These are phyloP conservation scores for Chenopodium berlandieri DNA, from an alignment of 148 eudicot genomes.

Conservation along the genomic window DNA sequence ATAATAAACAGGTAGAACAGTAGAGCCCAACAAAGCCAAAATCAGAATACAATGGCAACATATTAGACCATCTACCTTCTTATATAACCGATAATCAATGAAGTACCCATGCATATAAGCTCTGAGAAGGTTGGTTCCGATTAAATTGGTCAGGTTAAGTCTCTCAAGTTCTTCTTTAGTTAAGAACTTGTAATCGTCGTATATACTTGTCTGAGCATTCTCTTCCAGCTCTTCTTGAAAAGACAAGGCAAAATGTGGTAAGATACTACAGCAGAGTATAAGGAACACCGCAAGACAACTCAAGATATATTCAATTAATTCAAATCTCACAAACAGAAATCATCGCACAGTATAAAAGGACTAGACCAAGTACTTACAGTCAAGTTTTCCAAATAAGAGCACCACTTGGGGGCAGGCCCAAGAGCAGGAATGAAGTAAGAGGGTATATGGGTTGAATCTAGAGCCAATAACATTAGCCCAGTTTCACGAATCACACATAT, in stretches of 20 bases:
- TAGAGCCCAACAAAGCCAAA: background rate
- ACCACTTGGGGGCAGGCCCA: slow-evolving; percentile 99
- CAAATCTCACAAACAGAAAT: background rate
- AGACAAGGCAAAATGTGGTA: slow-evolving; percentile 10
- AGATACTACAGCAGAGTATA: background rate
- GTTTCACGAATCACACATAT: slow-evolving; percentile 68
- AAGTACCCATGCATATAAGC: slow-evolving; percentile 96
- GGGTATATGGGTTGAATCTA: slow-evolving; percentile 79
- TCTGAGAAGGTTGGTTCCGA: slow-evolving; percentile 80
- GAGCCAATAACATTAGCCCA: slow-evolving; percentile 82
- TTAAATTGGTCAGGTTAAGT: slow-evolving; percentile 61
- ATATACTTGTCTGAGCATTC: slow-evolving; percentile 71
- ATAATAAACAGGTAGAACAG: background rate
- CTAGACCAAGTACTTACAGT: slow-evolving; percentile 39
- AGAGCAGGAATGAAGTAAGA: slow-evolving; percentile 86
- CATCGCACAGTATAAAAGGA: background rate
- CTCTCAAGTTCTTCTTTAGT: slow-evolving; percentile 79
- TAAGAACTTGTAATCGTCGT: slow-evolving; percentile 90
- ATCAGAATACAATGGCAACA: slow-evolving; percentile 7
- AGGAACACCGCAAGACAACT: background rate
- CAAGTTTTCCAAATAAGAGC: slow-evolving; percentile 80
- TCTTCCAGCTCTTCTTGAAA: slow-evolving; percentile 94
- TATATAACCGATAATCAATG: slow-evolving; percentile 62
- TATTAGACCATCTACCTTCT: slow-evolving; percentile 44
- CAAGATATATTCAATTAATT: background rate